Base-by-base conservation (phyloP, 345 rosid species). In the Salix brachista region DNA sequence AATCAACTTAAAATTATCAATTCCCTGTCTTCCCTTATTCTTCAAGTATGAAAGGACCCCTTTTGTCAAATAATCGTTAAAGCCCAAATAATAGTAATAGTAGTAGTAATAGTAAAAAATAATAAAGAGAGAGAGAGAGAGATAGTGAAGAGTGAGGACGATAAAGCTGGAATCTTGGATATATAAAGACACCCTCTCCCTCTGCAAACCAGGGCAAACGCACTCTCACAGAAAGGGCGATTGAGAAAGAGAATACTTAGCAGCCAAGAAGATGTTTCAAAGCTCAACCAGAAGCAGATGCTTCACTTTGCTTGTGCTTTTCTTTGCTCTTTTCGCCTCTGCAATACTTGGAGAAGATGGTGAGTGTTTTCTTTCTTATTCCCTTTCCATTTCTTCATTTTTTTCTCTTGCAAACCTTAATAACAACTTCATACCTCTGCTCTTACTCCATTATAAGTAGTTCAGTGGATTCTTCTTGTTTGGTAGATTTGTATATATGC, bases 341-440 rank as follows among this genome's bases (percentile, higher is more conserved):
- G 62, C 88, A 56, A 83, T 84, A 13, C 48, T 50, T 1, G 90
- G 85, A 3, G 92, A 91, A 65, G 97, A 93, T 82, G 97, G 97
- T 93, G 88, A 36, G 84, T 73, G 37, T 81, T 69, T 65, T 56
- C 71, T 41, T 70, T 69, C 19, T 26, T 16, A 32, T 37, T 75
- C 26, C 7, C 16, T 13, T 74, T 10, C 10, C 65, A 7, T 48
- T 34, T 42, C 48, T 21, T 54, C 50, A 8, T 50, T 65, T 6
- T 23, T 60, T 26, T 66, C 11, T 65, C 64, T 28, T 12, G 6
- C n/a, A 11, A 34, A 23, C 56, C 13, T 16, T 3, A 25, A 39
- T 1, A 39, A 8, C 64, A 46, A 48, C 19, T 68, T 7, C 10
- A 11, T n/a, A n/a, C n/a, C 65, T 67, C 65, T 39, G 14, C 52